Conservation (phyloP, 1,139 yeast genomes). For the Pichia sp. region DNA sequence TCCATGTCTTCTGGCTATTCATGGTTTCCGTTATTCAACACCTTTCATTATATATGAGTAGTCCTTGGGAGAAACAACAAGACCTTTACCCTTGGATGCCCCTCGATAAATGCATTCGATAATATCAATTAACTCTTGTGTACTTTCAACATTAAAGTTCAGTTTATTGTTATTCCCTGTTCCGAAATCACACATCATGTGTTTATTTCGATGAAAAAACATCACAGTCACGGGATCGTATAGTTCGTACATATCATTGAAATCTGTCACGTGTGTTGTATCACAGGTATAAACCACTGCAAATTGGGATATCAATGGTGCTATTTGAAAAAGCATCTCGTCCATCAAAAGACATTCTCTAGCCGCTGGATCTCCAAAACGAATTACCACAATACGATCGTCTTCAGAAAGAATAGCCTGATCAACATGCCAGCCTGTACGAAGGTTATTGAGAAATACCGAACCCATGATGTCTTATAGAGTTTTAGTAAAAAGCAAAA, state of each 20-base stretch:
- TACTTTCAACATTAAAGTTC: constrained; percentile 70
- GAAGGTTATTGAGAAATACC: constrained; percentile 30
- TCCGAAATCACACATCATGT: constrained; percentile 97
- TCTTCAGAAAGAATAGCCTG: constrained; percentile 87
- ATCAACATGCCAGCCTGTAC: constrained; percentile 96
- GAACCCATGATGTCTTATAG: constrained; percentile 3
- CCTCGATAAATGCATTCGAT: constrained; percentile 87
- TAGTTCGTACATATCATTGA: constrained; percentile 87
- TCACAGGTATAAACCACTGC: constrained; percentile 87
- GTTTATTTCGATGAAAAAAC: constrained; percentile 92
- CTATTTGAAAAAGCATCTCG: constrained; percentile 69
- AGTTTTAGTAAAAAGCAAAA: background rate
- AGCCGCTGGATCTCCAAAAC: constrained; percentile 80
- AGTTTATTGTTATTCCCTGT: constrained; percentile 95
- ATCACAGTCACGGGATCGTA: constrained; percentile 87
- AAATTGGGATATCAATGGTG: constrained; percentile 81
- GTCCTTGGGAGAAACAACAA: constrained; percentile 79
- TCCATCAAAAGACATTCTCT: constrained; percentile 87
- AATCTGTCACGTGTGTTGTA: constrained; percentile 83
- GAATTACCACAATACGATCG: constrained; percentile 75
- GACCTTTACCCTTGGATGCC: constrained; percentile 87
- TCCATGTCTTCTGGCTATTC: background rate
- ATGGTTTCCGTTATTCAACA: background rate
- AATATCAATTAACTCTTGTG: constrained; percentile 87
- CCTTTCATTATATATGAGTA: constrained; percentile 29